phyloP scores from a whole-genome alignment of 192 early-diverging fungal species.

The Pecoramyces ruminantium region DNA sequence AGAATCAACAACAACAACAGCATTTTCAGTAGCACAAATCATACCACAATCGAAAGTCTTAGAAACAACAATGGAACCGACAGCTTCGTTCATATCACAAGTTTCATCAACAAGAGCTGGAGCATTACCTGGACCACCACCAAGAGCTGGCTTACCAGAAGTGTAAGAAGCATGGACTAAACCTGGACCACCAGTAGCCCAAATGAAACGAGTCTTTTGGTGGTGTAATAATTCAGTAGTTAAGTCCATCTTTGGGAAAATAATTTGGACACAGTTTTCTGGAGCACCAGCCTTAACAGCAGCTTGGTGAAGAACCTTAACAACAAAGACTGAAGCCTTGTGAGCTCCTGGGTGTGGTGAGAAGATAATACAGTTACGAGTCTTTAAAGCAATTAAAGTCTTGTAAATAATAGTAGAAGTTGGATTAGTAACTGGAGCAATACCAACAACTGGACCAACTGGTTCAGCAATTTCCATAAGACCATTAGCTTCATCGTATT shows the following conservation, averaged over 20 bases:
- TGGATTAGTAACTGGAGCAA: background rate
- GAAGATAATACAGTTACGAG: background rate
- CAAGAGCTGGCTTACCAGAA: background rate
- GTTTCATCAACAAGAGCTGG: background rate
- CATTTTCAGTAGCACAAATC: background rate
- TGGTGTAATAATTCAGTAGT: background rate
- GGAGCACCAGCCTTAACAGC: background rate
- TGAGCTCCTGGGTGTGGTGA: background rate
- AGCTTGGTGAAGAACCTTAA: background rate
- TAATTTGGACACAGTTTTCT: background rate
- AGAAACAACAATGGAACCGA: background rate
- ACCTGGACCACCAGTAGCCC: background rate
- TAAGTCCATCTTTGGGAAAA: background rate
- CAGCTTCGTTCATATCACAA: background rate
- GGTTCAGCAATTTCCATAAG: background rate
- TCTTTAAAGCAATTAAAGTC: background rate
- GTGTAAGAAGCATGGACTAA: background rate
- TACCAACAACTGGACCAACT: background rate
- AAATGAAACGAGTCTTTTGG: background rate
- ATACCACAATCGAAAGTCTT: background rate
- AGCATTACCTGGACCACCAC: background rate
- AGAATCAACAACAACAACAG: background rate
- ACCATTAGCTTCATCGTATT: background rate
- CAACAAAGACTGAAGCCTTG: background rate
- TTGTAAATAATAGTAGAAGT: background rate